phyloP scores from a whole-genome alignment of 441 rosid species.

The Adansonia madagascariensis region DNA sequence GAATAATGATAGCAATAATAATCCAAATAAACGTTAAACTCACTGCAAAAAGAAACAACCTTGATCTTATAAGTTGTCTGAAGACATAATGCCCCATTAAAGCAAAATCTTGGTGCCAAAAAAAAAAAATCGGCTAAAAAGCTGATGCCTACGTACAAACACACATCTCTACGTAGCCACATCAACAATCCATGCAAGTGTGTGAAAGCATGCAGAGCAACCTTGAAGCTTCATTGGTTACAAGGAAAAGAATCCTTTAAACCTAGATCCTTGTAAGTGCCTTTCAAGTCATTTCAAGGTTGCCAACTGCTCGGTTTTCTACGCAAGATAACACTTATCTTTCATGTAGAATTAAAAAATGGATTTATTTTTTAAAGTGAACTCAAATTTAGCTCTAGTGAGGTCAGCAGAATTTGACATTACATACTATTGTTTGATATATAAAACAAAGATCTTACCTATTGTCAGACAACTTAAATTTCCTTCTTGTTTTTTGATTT shows the following conservation, averaged over 20 bases:
- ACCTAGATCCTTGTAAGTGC: conserved; percentile 1
- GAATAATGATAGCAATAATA: conserved; percentile 13
- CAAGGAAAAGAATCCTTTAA: background rate
- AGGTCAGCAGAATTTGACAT: background rate
- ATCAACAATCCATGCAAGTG: background rate
- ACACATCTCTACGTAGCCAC: background rate
- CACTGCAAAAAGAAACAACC: conserved; percentile 7
- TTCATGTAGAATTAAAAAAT: background rate
- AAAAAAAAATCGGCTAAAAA: conserved; percentile 12
- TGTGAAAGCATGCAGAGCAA: background rate
- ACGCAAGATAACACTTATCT: background rate
- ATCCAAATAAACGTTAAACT: conserved; percentile 12
- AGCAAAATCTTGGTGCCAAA: conserved; percentile 17
- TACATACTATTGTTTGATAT: background rate
- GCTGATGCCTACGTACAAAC: background rate
- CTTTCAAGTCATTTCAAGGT: background rate
- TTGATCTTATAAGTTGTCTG: conserved; percentile 18
- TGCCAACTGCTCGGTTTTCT: background rate
- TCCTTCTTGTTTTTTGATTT: conserved; percentile 3
- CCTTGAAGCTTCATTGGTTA: background rate
- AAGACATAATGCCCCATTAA: background rate
- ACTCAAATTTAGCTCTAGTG: background rate
- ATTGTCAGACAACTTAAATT: conserved; percentile 4
- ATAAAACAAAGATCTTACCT: background rate
- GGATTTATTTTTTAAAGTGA: background rate